A percentile compares a stretch with the other conserved stretches of the same genome.
Evolutionary conservation across 345 rosid genomes (phyloP).

Genomic region (Nasturtium officinale): DNA sequence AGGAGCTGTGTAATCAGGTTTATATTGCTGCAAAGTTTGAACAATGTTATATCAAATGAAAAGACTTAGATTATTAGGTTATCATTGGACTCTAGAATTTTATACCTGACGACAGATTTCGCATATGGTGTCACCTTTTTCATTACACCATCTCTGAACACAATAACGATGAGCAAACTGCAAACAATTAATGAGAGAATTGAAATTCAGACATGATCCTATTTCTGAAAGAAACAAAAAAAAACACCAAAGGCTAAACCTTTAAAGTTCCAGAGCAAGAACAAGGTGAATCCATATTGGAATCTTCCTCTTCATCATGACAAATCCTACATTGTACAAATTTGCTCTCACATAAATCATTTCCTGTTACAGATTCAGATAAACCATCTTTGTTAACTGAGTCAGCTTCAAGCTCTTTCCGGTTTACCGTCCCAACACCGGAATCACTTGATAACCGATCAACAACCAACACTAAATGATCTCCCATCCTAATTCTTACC

Average conservation of each 20-base stretch:
- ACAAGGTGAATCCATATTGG: slow-evolving; percentile 80
- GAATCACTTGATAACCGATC: slow-evolving; percentile 59
- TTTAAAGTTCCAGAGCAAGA: slow-evolving; percentile 86
- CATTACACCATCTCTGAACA: slow-evolving; percentile 89
- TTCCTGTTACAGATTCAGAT: slow-evolving; percentile 38
- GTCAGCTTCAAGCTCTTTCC: slow-evolving; percentile 22
- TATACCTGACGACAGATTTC: slow-evolving; percentile 85
- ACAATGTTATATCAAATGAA: too few species aligned
- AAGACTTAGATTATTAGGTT: too few species aligned
- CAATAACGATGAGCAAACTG: slow-evolving; percentile 90
- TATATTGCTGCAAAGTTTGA: slow-evolving; percentile 58
- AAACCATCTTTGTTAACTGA: slow-evolving; percentile 33
- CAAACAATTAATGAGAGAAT: slow-evolving; percentile 14
- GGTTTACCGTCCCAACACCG: slow-evolving; percentile 47
- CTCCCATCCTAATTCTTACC: slow-evolving; percentile 62
- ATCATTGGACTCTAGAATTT: slow-evolving; percentile 38
- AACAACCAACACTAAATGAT: slow-evolving; percentile 68
- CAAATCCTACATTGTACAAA: slow-evolving; percentile 79
- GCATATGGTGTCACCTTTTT: slow-evolving; percentile 76
- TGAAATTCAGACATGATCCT: background rate
- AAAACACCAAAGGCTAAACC: slow-evolving; percentile 49
- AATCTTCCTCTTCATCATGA: slow-evolving; percentile 81
- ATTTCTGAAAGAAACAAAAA: background rate
- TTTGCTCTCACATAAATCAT: slow-evolving; percentile 47
- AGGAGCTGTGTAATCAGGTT: slow-evolving; percentile 65